Base-by-base conservation (phyloP, 257 asterid genomes). In the Scutellaria minor region DNA sequence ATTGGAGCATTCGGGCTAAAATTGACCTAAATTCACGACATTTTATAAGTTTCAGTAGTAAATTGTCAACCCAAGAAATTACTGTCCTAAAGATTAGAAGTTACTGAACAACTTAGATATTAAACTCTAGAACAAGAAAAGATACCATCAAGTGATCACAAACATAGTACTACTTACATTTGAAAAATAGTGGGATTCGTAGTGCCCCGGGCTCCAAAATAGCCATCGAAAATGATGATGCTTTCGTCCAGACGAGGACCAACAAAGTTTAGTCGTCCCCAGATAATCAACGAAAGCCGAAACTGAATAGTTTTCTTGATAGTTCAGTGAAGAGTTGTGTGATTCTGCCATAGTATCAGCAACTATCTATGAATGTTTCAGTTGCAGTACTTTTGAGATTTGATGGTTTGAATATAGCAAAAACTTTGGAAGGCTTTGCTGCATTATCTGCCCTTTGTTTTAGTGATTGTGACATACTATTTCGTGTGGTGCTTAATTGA, bases 191-290 rank as follows among this genome's bases (percentile, higher is more conserved):
- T 15, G 40, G 1, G 35, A 57, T 57, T 57, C 64, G 6, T 24
- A n/a, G 6, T 27, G 64, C 18, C 27, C 44, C 4, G 64, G 64
- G 44, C 44, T 57, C 64, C 64, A 57, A 57, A 57, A 57, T 11
- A 57, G 4, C 64, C 44, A 57, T 57, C 64, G 12, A 57, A 57
- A 57, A 2, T 8, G 42, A 10, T 57, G 64, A 57, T 57, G 64
- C 44, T 57, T 57, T 4, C 42, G 64, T 57, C 64, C 64, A 13
- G 9, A 57, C 20, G 44, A 5, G 0, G 42, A 31, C 64, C 64
- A 57, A 12, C 64, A 57, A 7, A 57, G 64, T 12, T 57, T 24
- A 11, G 44, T 18, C 18, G 18, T 31, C 44, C 35, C 44, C 64
- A 57, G 64, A 42, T 11, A 12, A 10, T 57, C 64, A 27, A 42